Base-by-base conservation (phyloP, 306 rosid genomes). In the Fragaria iinumae region DNA sequence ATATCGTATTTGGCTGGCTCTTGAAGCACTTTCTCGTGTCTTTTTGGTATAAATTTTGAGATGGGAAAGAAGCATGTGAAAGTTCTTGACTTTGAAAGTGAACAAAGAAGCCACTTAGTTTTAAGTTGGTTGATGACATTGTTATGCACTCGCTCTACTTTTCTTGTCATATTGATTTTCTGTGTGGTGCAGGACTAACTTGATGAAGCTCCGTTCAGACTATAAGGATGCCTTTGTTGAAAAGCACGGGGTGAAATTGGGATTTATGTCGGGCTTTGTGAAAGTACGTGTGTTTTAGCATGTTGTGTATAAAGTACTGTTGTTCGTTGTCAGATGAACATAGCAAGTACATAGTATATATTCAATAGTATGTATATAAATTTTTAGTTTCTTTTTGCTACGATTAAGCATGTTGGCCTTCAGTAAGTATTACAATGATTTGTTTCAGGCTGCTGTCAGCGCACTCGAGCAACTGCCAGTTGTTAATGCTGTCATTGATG, bases 401-500 rank as follows among this genome's bases (percentile, higher is more conserved):
- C n/a, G 23, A 2, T 50, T 69, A 3, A 41, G 71, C 29, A 14
- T 41, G 38, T 52, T 36, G 18, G 27, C 27, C 25, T 36, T 48
- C 67, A 41, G 2, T 78, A 45, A 67, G 25, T 73, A n/a, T 59
- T 34, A 4, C 56, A 41, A 64, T 14, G 8, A 44, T 81, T 47
- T 62, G 67, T 80, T 87, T 77, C 67, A 90, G 90, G 94, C 89
- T 84, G 91, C 89, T 20, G 85, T 84, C 41, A 87, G 87, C 71
- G 93, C 89, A 6, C 90, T 87, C 14, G 90, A 86, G 80, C 77
- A 80, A 67, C 88, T 87, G 73, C 90, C 94, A 10, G 74, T 73
- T 69, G 84, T 84, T 27, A 90, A 90, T 79, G 94, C 89, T 52
- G 94, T 90, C 53, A 90, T 86, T 65, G 91, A 90, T 14, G 91